These are phyloP conservation scores for Salvia miltiorrhiza DNA, from an alignment of 257 asterid genomes.

Conservation along the genomic window DNA sequence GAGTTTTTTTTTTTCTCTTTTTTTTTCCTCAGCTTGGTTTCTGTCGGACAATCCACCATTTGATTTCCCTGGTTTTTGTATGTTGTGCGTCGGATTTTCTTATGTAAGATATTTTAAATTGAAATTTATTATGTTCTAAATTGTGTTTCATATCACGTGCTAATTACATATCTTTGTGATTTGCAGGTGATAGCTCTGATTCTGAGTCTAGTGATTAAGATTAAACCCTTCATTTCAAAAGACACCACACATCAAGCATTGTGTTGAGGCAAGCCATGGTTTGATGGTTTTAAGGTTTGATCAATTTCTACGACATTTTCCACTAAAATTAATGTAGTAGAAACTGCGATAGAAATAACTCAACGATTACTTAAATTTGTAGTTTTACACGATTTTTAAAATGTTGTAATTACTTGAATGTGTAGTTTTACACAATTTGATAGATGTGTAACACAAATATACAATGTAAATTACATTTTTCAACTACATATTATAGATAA, in stretches of 20 bases:
- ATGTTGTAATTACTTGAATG: too few species aligned
- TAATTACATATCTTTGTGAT: neutral
- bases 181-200: conserved; percentile 7
- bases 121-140: neutral
- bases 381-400: too few species aligned
- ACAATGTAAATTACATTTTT: too few species aligned
- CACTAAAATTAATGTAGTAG: neutral
- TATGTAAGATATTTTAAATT: conserved; percentile 8
- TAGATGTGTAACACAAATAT: too few species aligned
- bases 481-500: too few species aligned
- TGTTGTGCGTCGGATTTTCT: conserved; percentile 24
- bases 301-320: neutral
- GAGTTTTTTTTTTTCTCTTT: neutral
- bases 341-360: too few species aligned
- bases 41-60: conserved; percentile 21
- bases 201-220: conserved; percentile 7
- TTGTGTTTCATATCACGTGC: neutral
- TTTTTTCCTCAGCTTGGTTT: conserved; percentile 7
- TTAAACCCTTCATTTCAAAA: neutral
- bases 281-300: neutral
- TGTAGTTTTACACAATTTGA: too few species aligned
- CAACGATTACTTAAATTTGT: too few species aligned
- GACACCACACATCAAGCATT: neutral
- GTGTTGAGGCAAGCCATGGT: neutral
- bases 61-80: conserved; percentile 23